These are phyloP conservation scores for Gentiana straminea DNA, from an alignment of 257 asterid species.

Conservation along the genomic window DNA sequence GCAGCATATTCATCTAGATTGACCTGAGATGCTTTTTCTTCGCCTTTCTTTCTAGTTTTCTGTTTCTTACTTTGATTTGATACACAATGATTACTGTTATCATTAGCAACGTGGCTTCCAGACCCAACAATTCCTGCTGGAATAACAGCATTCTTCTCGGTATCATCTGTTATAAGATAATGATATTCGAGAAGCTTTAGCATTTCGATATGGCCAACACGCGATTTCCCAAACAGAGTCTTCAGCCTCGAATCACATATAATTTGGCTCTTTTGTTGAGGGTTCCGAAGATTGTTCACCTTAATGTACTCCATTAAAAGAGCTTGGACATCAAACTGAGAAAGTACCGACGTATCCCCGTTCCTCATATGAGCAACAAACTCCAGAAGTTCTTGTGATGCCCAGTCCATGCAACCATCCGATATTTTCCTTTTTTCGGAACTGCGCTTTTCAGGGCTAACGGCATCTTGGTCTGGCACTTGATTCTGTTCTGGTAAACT, in stretches of 20 bases:
- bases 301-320: slow-evolving; percentile 59
- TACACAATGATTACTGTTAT: slow-evolving; percentile 18
- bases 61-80: slow-evolving; percentile 38
- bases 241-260: slow-evolving; percentile 65
- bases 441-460: slow-evolving; percentile 20
- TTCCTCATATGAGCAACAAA: slow-evolving; percentile 66
- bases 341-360: slow-evolving; percentile 53
- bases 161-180: slow-evolving; percentile 42
- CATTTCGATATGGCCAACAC: slow-evolving; percentile 73
- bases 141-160: slow-evolving; percentile 31
- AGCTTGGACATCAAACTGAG: slow-evolving; percentile 60
- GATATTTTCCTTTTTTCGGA: slow-evolving; percentile 10
- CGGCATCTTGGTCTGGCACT: slow-evolving; percentile 6
- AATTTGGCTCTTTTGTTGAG: slow-evolving; percentile 55
- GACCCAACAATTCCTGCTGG: slow-evolving; percentile 58
- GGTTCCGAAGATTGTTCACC: slow-evolving; percentile 65
- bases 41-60: slow-evolving; percentile 44
- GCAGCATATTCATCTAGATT: slow-evolving; percentile 73
- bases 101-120: slow-evolving; percentile 21
- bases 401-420: slow-evolving; percentile 43
- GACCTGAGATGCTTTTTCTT: slow-evolving; percentile 34
- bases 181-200: slow-evolving; percentile 76
- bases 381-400: slow-evolving; percentile 62
- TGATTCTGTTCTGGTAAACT: slow-evolving; percentile 8
- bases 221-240: slow-evolving; percentile 63